Evolutionary conservation across 805 yeast genomes (phyloP), one percentile per base, ranked within the genome.

Genomic region (Candida sanyiensis): DNA sequence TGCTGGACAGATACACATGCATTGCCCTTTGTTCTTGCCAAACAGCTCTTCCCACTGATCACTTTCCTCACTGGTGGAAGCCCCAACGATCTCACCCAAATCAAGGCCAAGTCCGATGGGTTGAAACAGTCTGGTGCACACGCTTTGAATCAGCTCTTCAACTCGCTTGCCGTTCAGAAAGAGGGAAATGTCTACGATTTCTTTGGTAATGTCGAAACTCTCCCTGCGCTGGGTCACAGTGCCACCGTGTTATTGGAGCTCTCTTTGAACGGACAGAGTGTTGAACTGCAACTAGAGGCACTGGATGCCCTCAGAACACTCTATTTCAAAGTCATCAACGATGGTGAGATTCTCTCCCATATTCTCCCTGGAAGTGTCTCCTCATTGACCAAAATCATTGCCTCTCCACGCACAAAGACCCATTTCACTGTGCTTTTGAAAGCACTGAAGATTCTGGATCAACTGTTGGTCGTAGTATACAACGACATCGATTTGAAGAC

Each of bases 331-430:
- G 32, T 68, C 4, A 56, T 62, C 30, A 35, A 58, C 15, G 70
- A 72, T 50, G 78, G 77, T 10, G 80, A 74, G 40, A 50, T 66
- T 3, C 36, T 73, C 3, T 71, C 78, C 0, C 62, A 66, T 46
- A 63, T 74, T 35, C 50, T 73, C 16, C 80, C 80, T 0, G 79
- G 79, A 3, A 70, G 62, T 28, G 68, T 73, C 0, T 73, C 80
- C 0, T 47, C 59, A 0, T 47, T 73, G 28, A 58, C 70, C 2
- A 73, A 69, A 39, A 43, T 70, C 5, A 39, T 70, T 0, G 38
- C 56, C 0, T 42, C 37, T 6, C 32, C 48, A 7, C 64, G 66
- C 1, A 20, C 55, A 2, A 55, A 48, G 12, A 57, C 64, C 2
- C 71, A 72, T 38, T 67, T 61, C 38, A 57, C 60, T 13, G 67